Evolutionary conservation across 345 rosid species (phyloP), one percentile per base, ranked within the genome.

Genomic region (Physaria fendleri): DNA sequence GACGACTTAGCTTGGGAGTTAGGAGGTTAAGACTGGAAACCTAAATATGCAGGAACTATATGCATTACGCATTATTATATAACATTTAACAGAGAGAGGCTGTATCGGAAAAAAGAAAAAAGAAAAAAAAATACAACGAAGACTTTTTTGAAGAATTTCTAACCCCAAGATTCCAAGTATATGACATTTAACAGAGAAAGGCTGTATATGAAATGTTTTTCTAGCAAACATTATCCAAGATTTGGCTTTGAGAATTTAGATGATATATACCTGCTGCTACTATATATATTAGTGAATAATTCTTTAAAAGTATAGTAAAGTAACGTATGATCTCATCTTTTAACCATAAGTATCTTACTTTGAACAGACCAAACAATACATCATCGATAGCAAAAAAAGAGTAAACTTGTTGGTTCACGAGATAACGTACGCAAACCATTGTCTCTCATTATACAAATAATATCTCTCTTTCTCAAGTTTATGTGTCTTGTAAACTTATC

Each of bases 141-240:
- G 25, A 20, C n/a, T 35, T 44, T 12, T 44, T 13, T 34, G 12
- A 18, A 0, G 18, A 70, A 38, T 65, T 51, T 68, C 87, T 76
- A 75, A 94, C 99, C 99, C 96, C 48, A 94, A 16, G 56, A 82
- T 49, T 66, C 99, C 97, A 69, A 90, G 66, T 25, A 94, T 79
- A 40, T 38, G 39, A 22, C 21, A 47, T 29, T 8, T 47, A 14
- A 12, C 25, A 55, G 25, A 44, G 6, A 34, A 65, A 33, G 15
- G 40, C 40, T 12, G 10, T 34, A 34, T 34, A n/a, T 34, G 5
- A 32, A n/a, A 30, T 39, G 18, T 24, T 50, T 50, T 16, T 40
- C 17, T 40, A 29, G 51, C 23, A 32, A 63, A 63, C 25, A 30
- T 14, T 50, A 11, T 59, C 15, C 17, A 39, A 30, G 46, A 50